Conservation (phyloP, 139 green algal genomes). For the Ettlia oleoabundans region DNA sequence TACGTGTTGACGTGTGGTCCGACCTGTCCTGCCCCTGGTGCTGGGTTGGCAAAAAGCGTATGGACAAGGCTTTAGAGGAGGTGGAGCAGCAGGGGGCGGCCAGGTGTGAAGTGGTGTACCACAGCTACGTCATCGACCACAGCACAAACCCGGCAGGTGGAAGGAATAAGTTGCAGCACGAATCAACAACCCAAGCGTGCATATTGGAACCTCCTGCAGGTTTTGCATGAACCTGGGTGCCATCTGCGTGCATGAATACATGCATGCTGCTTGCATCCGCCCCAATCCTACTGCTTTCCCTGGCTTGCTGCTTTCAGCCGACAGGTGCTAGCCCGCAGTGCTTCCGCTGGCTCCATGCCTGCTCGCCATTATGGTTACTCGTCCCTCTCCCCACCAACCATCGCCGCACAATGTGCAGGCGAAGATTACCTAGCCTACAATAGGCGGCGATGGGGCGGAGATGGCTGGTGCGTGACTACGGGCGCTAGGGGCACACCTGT, state of each 20-base stretch:
- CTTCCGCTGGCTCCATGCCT: too few relatives aligned
- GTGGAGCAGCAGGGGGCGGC: neutral
- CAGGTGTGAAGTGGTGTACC: neutral
- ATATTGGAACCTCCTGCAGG: too few relatives aligned
- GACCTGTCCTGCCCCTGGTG: conserved; percentile 20
- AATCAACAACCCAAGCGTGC: too few relatives aligned
- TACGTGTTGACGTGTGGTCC: conserved; percentile 16
- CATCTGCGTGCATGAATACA: too few relatives aligned
- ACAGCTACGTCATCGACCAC: conserved; percentile 7
- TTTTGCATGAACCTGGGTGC: too few relatives aligned
- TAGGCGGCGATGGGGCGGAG: neutral
- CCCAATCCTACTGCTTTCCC: neutral
- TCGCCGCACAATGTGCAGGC: too few relatives aligned
- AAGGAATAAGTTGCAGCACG: too few relatives aligned
- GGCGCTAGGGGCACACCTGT: conserved; percentile 7
- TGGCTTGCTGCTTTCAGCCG: neutral
- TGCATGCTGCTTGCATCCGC: neutral
- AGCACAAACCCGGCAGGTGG: neutral
- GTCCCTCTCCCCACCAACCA: too few relatives aligned
- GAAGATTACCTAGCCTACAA: conserved; percentile 23
- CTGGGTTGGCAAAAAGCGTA: conserved; percentile 28
- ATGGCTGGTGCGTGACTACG: conserved; percentile 7
- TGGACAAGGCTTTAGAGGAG: conserved; percentile 23
- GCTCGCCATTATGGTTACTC: too few relatives aligned
- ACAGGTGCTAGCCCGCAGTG: too few relatives aligned